Evolutionary conservation across 148 eudicot genomes (phyloP), one percentile per base, ranked within the genome.

Genomic region (Camellia granthamiana): DNA sequence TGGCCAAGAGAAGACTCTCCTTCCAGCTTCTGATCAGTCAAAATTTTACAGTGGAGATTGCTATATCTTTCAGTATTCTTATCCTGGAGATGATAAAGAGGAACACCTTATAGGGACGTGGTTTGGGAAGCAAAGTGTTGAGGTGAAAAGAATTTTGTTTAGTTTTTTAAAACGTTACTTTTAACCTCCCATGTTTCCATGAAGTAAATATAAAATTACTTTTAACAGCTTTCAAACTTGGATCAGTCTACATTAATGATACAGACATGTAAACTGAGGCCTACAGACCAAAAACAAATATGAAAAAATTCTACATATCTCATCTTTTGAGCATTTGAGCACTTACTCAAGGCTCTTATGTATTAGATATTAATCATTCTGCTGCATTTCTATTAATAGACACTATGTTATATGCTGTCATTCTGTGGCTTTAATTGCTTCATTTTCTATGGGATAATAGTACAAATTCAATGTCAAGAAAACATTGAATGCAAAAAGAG

Each of bases 1-100:
- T 84, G 96, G 90, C 69, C 79, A 87, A 65, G 84, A 79, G 75
- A 97, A 92, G 89, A 87, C 80, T 86, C 92, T 88, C 81, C 95
- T 97, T 84, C 76, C 91, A 76, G 88, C 85, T 69, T 79, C 93
- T 21, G 95, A 92, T 55, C 93, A 88, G 87, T 89, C 96, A 78
- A 97, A 97, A 72, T 97, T 97, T 83, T 97, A 90, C 83, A 89
- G 96, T 83, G 99, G 99, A 86, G 95, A 92, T 84, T 92, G 99
- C 84, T 97, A 92, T 80, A 90, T 97, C 80, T 97, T 94, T 82
- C 97, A 92, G 77, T 97, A 97, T 84, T 83, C 94, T 78, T 97
- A 90, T 83, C 88, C 97, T 43, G 98, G 98, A 18, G 95, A 91
- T 82, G 95, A 91, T 55, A 90, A 85, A 76, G 99, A 97, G 84